These are phyloP conservation scores for Mucor plumbeus DNA, from an alignment of 371 early-diverging fungal species.

Conservation along the genomic window DNA sequence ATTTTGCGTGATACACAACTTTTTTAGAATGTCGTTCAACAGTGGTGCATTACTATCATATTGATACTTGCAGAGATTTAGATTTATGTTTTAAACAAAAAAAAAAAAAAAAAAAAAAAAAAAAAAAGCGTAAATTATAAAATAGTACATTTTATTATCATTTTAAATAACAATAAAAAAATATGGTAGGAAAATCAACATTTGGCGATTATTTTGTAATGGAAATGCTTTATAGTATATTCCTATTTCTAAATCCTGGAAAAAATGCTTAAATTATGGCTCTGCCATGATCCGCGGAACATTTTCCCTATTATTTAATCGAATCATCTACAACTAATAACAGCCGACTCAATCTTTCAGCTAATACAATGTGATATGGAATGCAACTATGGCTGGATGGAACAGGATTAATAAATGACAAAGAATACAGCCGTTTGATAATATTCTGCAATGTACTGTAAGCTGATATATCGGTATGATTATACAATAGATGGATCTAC, in stretches of 20 bases:
- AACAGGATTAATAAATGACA: slow-evolving; percentile 44
- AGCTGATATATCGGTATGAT: slow-evolving; percentile 23
- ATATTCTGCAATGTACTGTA: slow-evolving; percentile 38
- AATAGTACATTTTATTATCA: too few species aligned
- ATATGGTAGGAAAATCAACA: too few species aligned
- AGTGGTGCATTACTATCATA: too few species aligned
- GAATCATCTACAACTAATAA: slow-evolving; percentile 23
- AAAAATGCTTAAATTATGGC: too few species aligned
- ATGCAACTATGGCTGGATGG: slow-evolving; percentile 41
- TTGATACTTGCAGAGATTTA: too few species aligned
- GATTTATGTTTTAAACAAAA: too few species aligned
- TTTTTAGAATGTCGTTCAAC: not conserved
- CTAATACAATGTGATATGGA: slow-evolving; percentile 43
- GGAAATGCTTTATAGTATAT: too few species aligned
- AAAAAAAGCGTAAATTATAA: not conserved
- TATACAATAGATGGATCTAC: slow-evolving; percentile 29
- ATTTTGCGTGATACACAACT: not conserved
- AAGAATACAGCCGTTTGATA: slow-evolving; percentile 45
- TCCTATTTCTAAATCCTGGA: too few species aligned
- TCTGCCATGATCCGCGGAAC: not conserved
- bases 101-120: too few species aligned
- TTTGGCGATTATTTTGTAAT: too few species aligned
- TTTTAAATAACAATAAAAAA: too few species aligned
- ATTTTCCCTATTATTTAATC: not conserved
- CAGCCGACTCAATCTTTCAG: slow-evolving; percentile 40